Evolutionary conservation across 2,329 filamentous ascomycete species (phyloP).

Genomic region (Lachnellula suecica): DNA sequence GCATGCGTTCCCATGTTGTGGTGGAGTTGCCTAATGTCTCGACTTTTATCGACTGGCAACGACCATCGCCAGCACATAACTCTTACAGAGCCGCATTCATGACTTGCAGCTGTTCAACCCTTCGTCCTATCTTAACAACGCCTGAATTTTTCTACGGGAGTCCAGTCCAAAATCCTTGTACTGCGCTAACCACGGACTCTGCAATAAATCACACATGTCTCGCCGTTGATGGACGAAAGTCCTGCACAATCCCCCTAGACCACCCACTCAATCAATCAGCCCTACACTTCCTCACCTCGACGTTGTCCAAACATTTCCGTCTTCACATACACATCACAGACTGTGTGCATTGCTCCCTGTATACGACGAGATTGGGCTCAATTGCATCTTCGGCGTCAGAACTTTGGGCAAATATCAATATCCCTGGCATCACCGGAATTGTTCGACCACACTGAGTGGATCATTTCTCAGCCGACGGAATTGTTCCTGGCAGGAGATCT

Average conservation of each 20-base stretch:
- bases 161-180: conserved; percentile 32
- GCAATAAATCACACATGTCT: conserved; percentile 67
- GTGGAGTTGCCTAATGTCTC: conserved; percentile 64
- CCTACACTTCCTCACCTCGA: conserved; percentile 34
- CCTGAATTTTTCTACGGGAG: conserved; percentile 29
- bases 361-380: conserved; percentile 50
- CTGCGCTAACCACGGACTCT: conserved; percentile 33
- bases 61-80: conserved; percentile 87
- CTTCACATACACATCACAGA: conserved; percentile 30
- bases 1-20: conserved; percentile 42
- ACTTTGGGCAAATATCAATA: conserved; percentile 26
- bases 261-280: conserved; percentile 34
- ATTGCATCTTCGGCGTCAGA: conserved; percentile 44
- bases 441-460: conserved; percentile 25
- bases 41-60: conserved; percentile 75
- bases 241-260: conserved; percentile 33
- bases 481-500: conserved; percentile 21
- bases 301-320: conserved; percentile 32
- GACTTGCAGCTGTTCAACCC: conserved; percentile 34
- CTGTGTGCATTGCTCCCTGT: conserved; percentile 38
- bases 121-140: conserved; percentile 39
- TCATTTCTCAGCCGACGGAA: conserved; percentile 15
- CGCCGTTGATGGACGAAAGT: conserved; percentile 50
- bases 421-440: conserved; percentile 25
- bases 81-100: conserved; percentile 63